These are phyloP conservation scores for Colletotrichum sublineola DNA, from an alignment of 2,329 filamentous ascomycete genomes.

Conservation along the genomic window DNA sequence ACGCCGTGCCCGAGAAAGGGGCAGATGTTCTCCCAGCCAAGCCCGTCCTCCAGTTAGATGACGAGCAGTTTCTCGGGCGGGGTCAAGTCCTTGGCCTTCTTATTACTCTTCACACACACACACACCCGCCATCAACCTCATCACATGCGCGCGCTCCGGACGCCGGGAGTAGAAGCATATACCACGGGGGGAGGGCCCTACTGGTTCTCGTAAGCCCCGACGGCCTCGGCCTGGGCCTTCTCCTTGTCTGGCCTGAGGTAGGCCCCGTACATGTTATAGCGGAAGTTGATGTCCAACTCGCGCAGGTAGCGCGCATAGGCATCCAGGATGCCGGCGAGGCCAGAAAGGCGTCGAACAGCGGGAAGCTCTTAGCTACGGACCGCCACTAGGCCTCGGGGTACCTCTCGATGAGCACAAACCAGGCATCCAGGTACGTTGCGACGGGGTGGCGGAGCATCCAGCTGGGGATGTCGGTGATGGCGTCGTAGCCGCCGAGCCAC, in stretches of 20 bases:
- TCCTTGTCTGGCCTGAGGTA: background rate
- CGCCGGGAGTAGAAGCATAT: too few relatives aligned
- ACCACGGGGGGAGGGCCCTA: background rate
- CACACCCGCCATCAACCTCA: too few relatives aligned
- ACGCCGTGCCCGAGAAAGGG: slow-evolving; percentile 49
- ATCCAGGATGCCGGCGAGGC: background rate
- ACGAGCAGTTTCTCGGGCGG: slow-evolving; percentile 49
- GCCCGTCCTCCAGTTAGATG: slow-evolving; percentile 50
- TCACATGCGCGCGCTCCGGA: too few relatives aligned
- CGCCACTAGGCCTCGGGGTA: slow-evolving; percentile 50
- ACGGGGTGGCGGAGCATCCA: slow-evolving; percentile 45
- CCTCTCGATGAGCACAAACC: slow-evolving; percentile 53
- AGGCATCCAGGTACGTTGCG: slow-evolving; percentile 52
- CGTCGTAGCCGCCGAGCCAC: slow-evolving; percentile 55
- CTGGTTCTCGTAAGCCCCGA: slow-evolving; percentile 27
- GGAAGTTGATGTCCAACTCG: slow-evolving; percentile 2
- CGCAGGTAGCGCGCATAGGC: slow-evolving; percentile 27
- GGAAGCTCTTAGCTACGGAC: slow-evolving; percentile 48
- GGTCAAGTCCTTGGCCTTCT: slow-evolving; percentile 45
- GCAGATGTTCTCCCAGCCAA: slow-evolving; percentile 54
- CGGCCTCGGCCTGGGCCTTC: slow-evolving; percentile 5
- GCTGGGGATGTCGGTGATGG: slow-evolving; percentile 36
- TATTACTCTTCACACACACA: slow-evolving; percentile 42
- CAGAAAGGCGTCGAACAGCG: slow-evolving; percentile 16
- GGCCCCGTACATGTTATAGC: slow-evolving; percentile 14